Evolutionary conservation across 1,284 basidiomycete species (phyloP).

Genomic region (Malassezia yamatoensis): DNA sequence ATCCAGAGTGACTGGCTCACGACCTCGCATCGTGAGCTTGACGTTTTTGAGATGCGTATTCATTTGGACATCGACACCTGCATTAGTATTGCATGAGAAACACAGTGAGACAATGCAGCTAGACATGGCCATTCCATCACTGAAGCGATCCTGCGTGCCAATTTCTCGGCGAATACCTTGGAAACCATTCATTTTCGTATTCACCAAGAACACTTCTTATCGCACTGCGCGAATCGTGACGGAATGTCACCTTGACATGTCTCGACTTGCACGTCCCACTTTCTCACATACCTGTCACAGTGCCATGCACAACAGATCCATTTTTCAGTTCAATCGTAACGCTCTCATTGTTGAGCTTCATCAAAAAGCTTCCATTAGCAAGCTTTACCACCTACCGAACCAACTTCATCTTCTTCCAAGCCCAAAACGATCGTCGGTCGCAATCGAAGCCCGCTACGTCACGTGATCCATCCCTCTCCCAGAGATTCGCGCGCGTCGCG

Average conservation of each 20-base stretch:
- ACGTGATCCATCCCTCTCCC: conserved; percentile 4
- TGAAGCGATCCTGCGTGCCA: too few relatives aligned
- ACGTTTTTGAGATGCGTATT: conserved; percentile 94
- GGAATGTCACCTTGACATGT: too few relatives aligned
- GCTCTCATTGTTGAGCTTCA: conserved; percentile 99
- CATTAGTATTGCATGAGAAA: background rate
- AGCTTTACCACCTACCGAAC: conserved; percentile 31
- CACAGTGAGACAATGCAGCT: too few relatives aligned
- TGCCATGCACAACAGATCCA: conserved; percentile 86
- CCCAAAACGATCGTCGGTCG: background rate
- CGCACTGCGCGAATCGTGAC: too few relatives aligned
- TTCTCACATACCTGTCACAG: conserved; percentile 72
- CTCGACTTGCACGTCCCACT: too few relatives aligned
- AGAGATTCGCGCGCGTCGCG: too few relatives aligned
- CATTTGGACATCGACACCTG: conserved; percentile 55
- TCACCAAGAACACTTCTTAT: too few relatives aligned
- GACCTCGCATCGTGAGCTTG: conserved; percentile 83
- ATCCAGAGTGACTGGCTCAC: conserved; percentile 60
- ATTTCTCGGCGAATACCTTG: too few relatives aligned
- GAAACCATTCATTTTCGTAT: too few relatives aligned
- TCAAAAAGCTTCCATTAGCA: conserved; percentile 65
- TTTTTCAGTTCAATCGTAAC: conserved; percentile 98
- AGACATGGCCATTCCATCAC: too few relatives aligned
- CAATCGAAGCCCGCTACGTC: background rate
- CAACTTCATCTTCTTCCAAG: conserved; percentile 41